phyloP scores from a whole-genome alignment of 2,329 filamentous ascomycete species.

The Aspergillus latus region DNA sequence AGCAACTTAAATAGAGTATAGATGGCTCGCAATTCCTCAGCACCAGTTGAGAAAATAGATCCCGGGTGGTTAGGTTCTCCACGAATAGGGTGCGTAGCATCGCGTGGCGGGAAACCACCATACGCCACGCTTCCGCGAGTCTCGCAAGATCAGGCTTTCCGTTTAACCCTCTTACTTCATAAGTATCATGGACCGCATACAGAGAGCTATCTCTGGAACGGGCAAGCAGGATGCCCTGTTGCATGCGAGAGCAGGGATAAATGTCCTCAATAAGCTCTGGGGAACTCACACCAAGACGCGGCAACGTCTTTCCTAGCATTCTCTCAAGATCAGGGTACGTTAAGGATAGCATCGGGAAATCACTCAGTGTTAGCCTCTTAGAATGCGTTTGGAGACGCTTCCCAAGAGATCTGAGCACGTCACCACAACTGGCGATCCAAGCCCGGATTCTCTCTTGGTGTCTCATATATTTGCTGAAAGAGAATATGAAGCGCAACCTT shows the following conservation, averaged over 20 bases:
- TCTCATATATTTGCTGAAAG: constrained; percentile 51
- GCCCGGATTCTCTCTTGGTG: constrained; percentile 45
- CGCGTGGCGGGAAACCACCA: constrained; percentile 33
- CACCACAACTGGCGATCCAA: constrained; percentile 45
- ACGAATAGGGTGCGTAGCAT: constrained; percentile 41
- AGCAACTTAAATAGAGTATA: constrained; percentile 32
- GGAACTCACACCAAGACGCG: constrained; percentile 34
- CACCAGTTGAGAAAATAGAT: constrained; percentile 38
- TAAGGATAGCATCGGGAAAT: constrained; percentile 48
- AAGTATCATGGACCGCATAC: constrained; percentile 41
- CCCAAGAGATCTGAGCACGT: constrained; percentile 33
- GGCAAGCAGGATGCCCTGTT: constrained; percentile 39
- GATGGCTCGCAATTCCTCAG: constrained; percentile 31
- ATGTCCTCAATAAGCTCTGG: constrained; percentile 44
- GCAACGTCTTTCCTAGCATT: constrained; percentile 39
- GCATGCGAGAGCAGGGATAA: constrained; percentile 41
- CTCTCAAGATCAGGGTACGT: constrained; percentile 44
- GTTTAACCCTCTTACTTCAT: constrained; percentile 30
- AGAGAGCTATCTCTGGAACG: constrained; percentile 34
- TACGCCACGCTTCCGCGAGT: constrained; percentile 32
- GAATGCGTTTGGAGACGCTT: constrained; percentile 27
- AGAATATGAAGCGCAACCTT: constrained; percentile 51
- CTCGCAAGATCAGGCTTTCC: constrained; percentile 28
- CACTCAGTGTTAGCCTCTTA: constrained; percentile 40
- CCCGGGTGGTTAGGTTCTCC: constrained; percentile 32